Evolutionary conservation across 1,284 basidiomycete genomes (phyloP).

Genomic region (Ustilago xerochloae): DNA sequence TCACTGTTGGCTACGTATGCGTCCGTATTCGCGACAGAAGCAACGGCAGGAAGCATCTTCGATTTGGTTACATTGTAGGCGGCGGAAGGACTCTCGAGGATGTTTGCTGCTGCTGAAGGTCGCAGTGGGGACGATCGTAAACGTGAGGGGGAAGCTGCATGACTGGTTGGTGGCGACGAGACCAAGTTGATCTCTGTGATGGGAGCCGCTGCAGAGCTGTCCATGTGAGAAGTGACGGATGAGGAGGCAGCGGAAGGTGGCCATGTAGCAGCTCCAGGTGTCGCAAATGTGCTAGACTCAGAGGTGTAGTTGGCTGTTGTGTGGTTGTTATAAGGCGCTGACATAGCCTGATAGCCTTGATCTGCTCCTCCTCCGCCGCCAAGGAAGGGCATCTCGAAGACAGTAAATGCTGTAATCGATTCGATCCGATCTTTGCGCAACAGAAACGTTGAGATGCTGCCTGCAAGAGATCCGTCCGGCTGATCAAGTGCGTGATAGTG

Average conservation of each 20-base stretch:
- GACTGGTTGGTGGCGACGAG: conserved; percentile 32
- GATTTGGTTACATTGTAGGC: background rate
- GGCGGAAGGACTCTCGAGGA: background rate
- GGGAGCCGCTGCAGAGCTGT: conserved; percentile 20
- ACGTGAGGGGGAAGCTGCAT: conserved; percentile 19
- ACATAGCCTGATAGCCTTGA: conserved; percentile 7
- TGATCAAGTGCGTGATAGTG: no score
- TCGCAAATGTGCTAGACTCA: background rate
- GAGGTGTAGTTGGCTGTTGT: background rate
- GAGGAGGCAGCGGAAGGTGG: conserved; percentile 26
- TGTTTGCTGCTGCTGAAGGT: conserved; percentile 13
- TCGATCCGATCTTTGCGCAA: background rate
- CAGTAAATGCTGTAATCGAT: background rate
- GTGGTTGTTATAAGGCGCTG: conserved; percentile 14
- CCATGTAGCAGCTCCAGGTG: conserved; percentile 21
- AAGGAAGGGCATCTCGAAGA: conserved; percentile 18
- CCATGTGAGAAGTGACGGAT: conserved; percentile 12
- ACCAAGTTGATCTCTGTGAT: conserved; percentile 31
- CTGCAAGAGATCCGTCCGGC: no score
- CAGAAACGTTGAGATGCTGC: no score
- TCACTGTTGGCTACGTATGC: conserved; percentile 24
- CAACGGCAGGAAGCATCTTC: background rate
- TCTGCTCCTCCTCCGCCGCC: no score
- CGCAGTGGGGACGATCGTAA: conserved; percentile 15
- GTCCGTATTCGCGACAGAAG: background rate